Conservation (phyloP, 768 basidiomycete species). For the Kwoniella sp. region DNA sequence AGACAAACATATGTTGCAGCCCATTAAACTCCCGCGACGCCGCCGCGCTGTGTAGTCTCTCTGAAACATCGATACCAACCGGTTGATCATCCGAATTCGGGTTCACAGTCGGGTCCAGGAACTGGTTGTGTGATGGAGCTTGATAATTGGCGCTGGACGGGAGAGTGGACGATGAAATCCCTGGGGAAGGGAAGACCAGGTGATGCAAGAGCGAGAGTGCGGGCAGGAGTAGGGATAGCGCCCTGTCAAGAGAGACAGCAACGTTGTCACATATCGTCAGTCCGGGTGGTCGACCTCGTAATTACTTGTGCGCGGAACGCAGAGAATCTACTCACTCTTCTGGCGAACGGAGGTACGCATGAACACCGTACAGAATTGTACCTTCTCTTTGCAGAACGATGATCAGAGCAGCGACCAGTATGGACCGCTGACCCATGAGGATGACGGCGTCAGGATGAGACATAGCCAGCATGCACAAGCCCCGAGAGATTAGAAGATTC, state of each 20-base stretch:
- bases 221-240: constrained; percentile 23
- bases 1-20: constrained; percentile 43
- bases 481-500: constrained; percentile 24
- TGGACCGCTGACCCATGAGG: constrained; percentile 36
- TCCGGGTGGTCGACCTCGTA: no score
- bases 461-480: constrained; percentile 37
- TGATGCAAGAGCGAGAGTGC: constrained; percentile 33
- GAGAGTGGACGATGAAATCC: neutral
- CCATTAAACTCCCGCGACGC: constrained; percentile 45
- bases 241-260: constrained; percentile 14
- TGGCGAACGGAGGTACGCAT: constrained; percentile 6
- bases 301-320: no score
- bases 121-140: constrained; percentile 2
- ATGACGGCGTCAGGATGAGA: constrained; percentile 45
- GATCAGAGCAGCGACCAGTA: constrained; percentile 43
- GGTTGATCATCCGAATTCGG: constrained; percentile 1
- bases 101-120: constrained; percentile 12
- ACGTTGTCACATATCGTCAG: no score
- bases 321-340: constrained; percentile 38
- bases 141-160: neutral
- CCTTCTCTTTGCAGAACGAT: constrained; percentile 37
- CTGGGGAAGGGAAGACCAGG: constrained; percentile 37
- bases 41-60: constrained; percentile 16
- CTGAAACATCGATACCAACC: constrained; percentile 30
- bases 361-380: constrained; percentile 43